Conservation (phyloP, 2,329 filamentous ascomycete genomes). For the Arthrobotrys sinensis region DNA sequence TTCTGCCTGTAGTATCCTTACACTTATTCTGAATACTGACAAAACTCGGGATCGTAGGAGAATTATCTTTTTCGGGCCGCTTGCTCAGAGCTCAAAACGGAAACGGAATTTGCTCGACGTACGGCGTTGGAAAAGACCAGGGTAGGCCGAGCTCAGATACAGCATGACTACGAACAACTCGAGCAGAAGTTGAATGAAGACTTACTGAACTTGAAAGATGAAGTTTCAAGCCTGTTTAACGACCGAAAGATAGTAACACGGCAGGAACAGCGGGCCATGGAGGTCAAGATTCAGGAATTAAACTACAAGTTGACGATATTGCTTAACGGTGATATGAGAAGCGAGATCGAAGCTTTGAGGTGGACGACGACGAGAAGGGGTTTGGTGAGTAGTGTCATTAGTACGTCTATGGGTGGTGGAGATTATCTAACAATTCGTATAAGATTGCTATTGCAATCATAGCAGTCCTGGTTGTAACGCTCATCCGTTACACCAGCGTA, state of each 20-base stretch:
- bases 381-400: constrained; percentile 67
- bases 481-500: constrained; percentile 56
- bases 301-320: constrained; percentile 96
- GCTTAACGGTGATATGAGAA: constrained; percentile 90
- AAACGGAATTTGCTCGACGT: constrained; percentile 83
- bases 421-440: constrained; percentile 33
- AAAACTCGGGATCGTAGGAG: constrained; percentile 71
- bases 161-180: constrained; percentile 95
- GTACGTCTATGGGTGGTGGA: neutral
- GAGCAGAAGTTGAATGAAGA: constrained; percentile 89
- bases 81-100: constrained; percentile 90
- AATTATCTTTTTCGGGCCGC: constrained; percentile 94
- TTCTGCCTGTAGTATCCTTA: neutral
- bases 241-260: constrained; percentile 93
- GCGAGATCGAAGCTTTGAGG: constrained; percentile 89
- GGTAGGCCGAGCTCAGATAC: constrained; percentile 85
- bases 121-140: constrained; percentile 84
- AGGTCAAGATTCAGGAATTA: constrained; percentile 86
- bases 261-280: constrained; percentile 87
- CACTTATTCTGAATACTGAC: neutral
- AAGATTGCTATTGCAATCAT: constrained; percentile 60
- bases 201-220: constrained; percentile 84
- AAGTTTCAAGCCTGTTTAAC: constrained; percentile 95
- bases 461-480: constrained; percentile 53
- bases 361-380: constrained; percentile 84